A percentile compares a stretch with the other conserved stretches of the same genome.
These are phyloP conservation scores for Verticillium isaacii DNA, from an alignment of 2,329 filamentous ascomycete species.

Conservation along the genomic window DNA sequence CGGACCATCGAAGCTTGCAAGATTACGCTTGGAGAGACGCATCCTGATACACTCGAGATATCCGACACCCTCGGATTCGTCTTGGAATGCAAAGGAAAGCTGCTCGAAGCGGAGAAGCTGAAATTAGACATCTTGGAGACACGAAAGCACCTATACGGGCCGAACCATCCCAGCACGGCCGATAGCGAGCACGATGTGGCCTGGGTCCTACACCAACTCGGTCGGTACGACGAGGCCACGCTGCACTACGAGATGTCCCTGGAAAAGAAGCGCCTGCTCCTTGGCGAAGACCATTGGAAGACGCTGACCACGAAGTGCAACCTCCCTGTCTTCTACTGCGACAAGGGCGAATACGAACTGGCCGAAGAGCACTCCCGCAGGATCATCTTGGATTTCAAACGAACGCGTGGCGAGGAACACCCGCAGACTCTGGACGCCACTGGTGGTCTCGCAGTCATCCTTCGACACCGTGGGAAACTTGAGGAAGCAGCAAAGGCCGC, in stretches of 20 bases:
- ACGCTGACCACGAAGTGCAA: constrained; percentile 2
- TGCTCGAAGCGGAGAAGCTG: neutral
- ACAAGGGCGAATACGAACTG: constrained; percentile 1
- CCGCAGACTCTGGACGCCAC: constrained; percentile 1
- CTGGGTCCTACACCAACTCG: constrained; percentile 1
- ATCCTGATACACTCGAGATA: neutral
- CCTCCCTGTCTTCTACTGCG: constrained; percentile 1
- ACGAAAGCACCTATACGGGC: neutral
- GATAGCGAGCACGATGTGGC: neutral
- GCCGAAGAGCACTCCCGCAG: neutral
- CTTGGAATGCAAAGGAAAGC: neutral
- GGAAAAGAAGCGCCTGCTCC: neutral
- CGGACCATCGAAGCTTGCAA: neutral
- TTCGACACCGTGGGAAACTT: neutral
- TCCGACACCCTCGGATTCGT: neutral
- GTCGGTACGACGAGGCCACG: neutral
- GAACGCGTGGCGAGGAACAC: neutral
- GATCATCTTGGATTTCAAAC: constrained; percentile 1
- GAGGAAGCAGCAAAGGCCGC: neutral
- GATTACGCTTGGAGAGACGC: neutral
- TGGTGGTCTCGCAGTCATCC: neutral
- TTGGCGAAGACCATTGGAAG: constrained; percentile 1
- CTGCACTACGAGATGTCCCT: neutral
- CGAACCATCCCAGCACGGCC: neutral
- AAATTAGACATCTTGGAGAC: neutral